phyloP scores from a whole-genome alignment of 2,329 filamentous ascomycete species.

The Xylariaceae sp. region DNA sequence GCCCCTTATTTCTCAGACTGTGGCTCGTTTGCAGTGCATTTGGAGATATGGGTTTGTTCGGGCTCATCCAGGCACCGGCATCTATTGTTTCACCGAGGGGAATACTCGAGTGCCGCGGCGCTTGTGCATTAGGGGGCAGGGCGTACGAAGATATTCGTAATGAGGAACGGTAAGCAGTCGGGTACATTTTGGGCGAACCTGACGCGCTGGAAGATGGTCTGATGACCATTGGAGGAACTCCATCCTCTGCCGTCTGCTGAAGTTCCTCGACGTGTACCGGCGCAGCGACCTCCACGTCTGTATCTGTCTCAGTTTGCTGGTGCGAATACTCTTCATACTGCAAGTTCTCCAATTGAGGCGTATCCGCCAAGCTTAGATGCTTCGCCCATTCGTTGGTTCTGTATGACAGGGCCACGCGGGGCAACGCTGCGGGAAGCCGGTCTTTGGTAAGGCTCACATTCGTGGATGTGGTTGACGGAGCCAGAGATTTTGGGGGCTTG shows the following conservation, averaged over 20 bases:
- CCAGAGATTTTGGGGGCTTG: constrained; percentile 26
- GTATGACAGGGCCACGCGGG: constrained; percentile 73
- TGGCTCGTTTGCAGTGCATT: constrained; percentile 17
- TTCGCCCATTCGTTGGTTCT: constrained; percentile 97
- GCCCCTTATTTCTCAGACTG: constrained; percentile 23
- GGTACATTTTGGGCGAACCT: constrained; percentile 16
- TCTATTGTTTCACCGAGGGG: constrained; percentile 8
- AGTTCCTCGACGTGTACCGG: constrained; percentile 61
- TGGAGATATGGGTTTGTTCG: constrained; percentile 3
- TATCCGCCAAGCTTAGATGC: constrained; percentile 72
- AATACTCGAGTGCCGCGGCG: constrained; percentile 12
- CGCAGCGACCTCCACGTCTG: constrained; percentile 45
- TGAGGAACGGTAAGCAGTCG: constrained; percentile 16
- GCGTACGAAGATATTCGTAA: constrained; percentile 21
- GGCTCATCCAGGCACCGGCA: background rate
- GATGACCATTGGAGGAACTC: constrained; percentile 37
- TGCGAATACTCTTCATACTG: constrained; percentile 41
- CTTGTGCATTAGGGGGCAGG: constrained; percentile 8
- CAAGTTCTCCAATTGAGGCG: constrained; percentile 59
- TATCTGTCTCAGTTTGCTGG: constrained; percentile 24
- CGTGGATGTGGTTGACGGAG: constrained; percentile 33
- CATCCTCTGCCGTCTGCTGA: constrained; percentile 55
- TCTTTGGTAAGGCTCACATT: constrained; percentile 50
- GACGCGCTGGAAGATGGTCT: constrained; percentile 29
- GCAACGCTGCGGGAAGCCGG: constrained; percentile 63